These are phyloP conservation scores for Arbutus unedo DNA, from an alignment of 148 eudicot species.

Conservation along the genomic window DNA sequence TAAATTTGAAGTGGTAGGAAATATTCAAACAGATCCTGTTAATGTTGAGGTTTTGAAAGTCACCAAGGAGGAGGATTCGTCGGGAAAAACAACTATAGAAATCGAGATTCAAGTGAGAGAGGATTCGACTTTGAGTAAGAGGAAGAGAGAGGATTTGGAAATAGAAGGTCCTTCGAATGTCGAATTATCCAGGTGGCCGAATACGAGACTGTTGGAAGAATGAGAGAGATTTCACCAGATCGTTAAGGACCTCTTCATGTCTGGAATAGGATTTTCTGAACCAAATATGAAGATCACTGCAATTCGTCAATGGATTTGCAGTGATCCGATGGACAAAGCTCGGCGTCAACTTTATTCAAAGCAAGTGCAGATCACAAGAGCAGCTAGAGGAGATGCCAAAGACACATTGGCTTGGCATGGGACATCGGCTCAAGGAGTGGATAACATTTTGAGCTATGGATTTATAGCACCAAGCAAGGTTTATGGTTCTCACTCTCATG, in stretches of 20 bases:
- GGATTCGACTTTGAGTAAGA: conserved; percentile 13
- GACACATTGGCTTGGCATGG: conserved; percentile 53
- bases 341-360: conserved; percentile 33
- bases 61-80: neutral
- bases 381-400: conserved; percentile 37
- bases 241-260: conserved; percentile 31
- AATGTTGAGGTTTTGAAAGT: neutral
- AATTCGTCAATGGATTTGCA: conserved; percentile 32
- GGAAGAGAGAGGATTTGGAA: conserved; percentile 21
- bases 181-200: conserved; percentile 39
- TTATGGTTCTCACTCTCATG: conserved; percentile 33
- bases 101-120: conserved; percentile 29
- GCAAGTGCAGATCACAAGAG: conserved; percentile 31
- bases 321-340: conserved; percentile 33
- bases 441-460: conserved; percentile 37
- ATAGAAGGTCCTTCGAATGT: conserved; percentile 18
- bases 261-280: conserved; percentile 25
- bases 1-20: neutral
- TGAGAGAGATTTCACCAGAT: conserved; percentile 23
- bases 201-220: conserved; percentile 29
- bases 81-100: no score
- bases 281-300: conserved; percentile 38
- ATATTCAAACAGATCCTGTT: neutral
- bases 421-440: conserved; percentile 30
- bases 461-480: conserved; percentile 28